Conservation (phyloP, 805 yeast species). For the Cyberlindnera suaveolens region DNA sequence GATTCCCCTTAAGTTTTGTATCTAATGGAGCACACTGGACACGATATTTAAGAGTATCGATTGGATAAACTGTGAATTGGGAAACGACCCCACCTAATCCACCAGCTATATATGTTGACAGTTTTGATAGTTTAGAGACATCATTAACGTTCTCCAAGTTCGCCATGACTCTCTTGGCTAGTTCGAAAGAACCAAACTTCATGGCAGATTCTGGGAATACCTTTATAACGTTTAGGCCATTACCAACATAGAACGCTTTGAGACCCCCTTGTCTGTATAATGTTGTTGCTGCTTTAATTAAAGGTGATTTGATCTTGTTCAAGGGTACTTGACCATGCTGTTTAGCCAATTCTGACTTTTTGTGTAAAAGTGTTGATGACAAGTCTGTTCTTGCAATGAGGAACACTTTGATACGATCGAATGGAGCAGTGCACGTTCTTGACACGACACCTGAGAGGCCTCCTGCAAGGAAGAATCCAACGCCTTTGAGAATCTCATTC, state of each 20-base stretch:
- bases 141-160: conserved; percentile 70
- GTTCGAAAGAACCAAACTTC: conserved; percentile 93
- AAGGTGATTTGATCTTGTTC: conserved; percentile 58
- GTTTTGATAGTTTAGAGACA: conserved; percentile 60
- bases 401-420: conserved; percentile 90
- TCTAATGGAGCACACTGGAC: conserved; percentile 87
- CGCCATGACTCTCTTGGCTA: conserved; percentile 71
- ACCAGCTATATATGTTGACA: conserved; percentile 86
- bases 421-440: conserved; percentile 95
- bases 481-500: conserved; percentile 71
- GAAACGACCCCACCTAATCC: conserved; percentile 95
- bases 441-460: conserved; percentile 95
- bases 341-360: conserved; percentile 43
- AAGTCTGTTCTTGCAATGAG: conserved; percentile 86
- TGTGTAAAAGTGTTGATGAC: conserved; percentile 60
- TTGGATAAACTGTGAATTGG: conserved; percentile 89
- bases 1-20: conserved; percentile 52
- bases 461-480: conserved; percentile 91
- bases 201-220: conserved; percentile 97
- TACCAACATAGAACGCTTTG: conserved; percentile 86
- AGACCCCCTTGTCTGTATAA: conserved; percentile 87
- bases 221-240: conserved; percentile 86
- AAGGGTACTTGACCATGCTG: conserved; percentile 32
- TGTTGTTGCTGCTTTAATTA: conserved; percentile 72
- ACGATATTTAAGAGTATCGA: conserved; percentile 90